These are phyloP conservation scores for Komagataella phaffii DNA, from an alignment of 805 yeast species.

Conservation along the genomic window DNA sequence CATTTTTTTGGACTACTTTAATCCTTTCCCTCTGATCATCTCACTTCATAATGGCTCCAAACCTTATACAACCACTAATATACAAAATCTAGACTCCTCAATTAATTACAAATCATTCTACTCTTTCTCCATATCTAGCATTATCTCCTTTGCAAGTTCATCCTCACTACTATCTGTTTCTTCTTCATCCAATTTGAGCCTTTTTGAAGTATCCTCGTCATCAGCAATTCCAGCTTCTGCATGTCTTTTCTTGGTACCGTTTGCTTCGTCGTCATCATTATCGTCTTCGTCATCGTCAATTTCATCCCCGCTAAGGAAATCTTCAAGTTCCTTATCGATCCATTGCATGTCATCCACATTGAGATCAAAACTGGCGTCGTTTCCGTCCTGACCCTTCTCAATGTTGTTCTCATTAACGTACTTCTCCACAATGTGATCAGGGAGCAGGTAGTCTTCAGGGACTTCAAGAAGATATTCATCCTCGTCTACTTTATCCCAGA, in stretches of 20 bases:
- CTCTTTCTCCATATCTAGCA: not conserved
- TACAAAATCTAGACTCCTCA: not conserved
- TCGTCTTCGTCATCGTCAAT: constrained; percentile 11
- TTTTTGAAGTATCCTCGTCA: not conserved
- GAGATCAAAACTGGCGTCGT: constrained; percentile 25
- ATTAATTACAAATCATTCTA: not conserved
- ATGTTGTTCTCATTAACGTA: constrained; percentile 21
- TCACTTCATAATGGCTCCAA: no score
- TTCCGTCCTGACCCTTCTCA: constrained; percentile 22
- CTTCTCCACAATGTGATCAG: constrained; percentile 30
- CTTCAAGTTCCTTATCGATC: constrained; percentile 43
- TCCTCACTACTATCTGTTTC: not conserved
- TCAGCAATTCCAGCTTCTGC: not conserved
- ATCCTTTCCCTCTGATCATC: no score
- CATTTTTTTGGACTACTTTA: no score
- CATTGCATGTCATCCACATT: constrained; percentile 37
- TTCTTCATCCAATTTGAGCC: not conserved
- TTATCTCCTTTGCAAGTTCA: not conserved
- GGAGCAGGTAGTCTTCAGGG: constrained; percentile 30
- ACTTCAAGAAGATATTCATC: constrained; percentile 39
- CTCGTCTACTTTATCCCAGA: constrained; percentile 65
- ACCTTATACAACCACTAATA: not conserved
- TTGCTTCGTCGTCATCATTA: constrained; percentile 2
- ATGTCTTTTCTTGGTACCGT: not conserved
- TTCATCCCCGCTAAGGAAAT: constrained; percentile 32